Percentiles rank a stretch among this genome's conserved stretches.
phyloP scores from a whole-genome alignment of 176 grass and related monocot species.

The Canna indica region DNA sequence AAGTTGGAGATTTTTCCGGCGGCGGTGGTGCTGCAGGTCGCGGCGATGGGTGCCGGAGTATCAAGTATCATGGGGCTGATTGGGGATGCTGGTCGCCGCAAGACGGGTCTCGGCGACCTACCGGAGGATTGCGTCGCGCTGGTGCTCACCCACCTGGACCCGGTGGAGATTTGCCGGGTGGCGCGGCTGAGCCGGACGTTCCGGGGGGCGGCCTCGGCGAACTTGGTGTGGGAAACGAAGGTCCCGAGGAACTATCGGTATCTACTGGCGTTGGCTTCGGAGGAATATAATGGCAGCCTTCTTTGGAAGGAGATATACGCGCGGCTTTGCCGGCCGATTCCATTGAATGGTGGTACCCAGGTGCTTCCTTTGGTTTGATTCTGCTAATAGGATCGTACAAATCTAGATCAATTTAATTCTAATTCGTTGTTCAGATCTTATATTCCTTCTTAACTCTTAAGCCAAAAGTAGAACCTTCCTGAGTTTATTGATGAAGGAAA shows the following conservation, averaged over 20 bases:
- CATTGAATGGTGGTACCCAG: conserved; percentile 52
- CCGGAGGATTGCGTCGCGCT: conserved; percentile 71
- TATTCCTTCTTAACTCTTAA: too few species aligned
- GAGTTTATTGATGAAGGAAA: too few species aligned
- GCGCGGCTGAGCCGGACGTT: conserved; percentile 63
- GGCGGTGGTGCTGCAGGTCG: not conserved
- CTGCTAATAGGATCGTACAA: not conserved
- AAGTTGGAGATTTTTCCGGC: not conserved
- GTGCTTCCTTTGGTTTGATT: conserved; percentile 6
- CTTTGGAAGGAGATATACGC: conserved; percentile 81
- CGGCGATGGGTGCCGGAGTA: conserved; percentile 54
- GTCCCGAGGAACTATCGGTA: conserved; percentile 67
- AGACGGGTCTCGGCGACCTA: conserved; percentile 56
- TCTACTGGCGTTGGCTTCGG: conserved; percentile 47
- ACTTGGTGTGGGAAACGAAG: conserved; percentile 90
- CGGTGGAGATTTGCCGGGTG: conserved; percentile 66
- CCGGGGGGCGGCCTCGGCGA: conserved; percentile 53
- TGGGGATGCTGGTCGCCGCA: conserved; percentile 1
- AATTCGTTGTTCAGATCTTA: not conserved
- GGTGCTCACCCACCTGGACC: conserved; percentile 59
- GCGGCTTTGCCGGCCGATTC: conserved; percentile 46
- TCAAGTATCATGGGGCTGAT: conserved; percentile 44
- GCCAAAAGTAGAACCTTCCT: too few species aligned
- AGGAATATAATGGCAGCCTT: conserved; percentile 15
- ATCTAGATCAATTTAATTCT: not conserved